These are phyloP conservation scores for Stagonosporopsis chrysanthemi DNA, from an alignment of 2,329 filamentous ascomycete species.

Conservation along the genomic window DNA sequence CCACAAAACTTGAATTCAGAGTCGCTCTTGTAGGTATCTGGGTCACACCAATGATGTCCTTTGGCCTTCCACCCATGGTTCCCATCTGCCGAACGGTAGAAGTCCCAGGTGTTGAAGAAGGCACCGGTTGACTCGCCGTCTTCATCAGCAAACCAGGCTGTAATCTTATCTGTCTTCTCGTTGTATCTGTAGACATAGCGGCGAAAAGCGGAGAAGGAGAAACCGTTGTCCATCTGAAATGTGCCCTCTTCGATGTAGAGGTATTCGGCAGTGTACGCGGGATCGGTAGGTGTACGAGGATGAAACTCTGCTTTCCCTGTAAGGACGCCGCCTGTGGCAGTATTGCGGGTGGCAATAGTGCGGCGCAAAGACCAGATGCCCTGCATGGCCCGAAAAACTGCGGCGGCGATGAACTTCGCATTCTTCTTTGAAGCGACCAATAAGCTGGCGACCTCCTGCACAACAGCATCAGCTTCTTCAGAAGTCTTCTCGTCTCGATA, in stretches of 20 bases:
- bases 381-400: constrained; percentile 74
- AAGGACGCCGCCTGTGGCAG: constrained; percentile 71
- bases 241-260: constrained; percentile 71
- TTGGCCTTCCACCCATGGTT: constrained; percentile 67
- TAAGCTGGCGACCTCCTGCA: constrained; percentile 55
- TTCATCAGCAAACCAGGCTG: constrained; percentile 77
- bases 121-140: constrained; percentile 76
- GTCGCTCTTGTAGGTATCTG: constrained; percentile 74
- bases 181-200: constrained; percentile 78
- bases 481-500: constrained; percentile 41
- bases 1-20: constrained; percentile 68
- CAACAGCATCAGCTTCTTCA: constrained; percentile 54
- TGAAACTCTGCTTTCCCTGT: constrained; percentile 71
- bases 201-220: constrained; percentile 66
- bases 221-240: constrained; percentile 65
- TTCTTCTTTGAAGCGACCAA: constrained; percentile 54
- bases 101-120: constrained; percentile 77
- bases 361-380: constrained; percentile 73
- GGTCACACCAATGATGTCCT: constrained; percentile 73
- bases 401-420: constrained; percentile 66
- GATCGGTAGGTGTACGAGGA: constrained; percentile 64
- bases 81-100: constrained; percentile 51
- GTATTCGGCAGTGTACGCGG: constrained; percentile 61
- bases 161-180: constrained; percentile 66
- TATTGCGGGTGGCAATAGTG: constrained; percentile 61